These are phyloP conservation scores for Ascochyta fabae DNA, from an alignment of 2,329 filamentous ascomycete species.

Conservation along the genomic window DNA sequence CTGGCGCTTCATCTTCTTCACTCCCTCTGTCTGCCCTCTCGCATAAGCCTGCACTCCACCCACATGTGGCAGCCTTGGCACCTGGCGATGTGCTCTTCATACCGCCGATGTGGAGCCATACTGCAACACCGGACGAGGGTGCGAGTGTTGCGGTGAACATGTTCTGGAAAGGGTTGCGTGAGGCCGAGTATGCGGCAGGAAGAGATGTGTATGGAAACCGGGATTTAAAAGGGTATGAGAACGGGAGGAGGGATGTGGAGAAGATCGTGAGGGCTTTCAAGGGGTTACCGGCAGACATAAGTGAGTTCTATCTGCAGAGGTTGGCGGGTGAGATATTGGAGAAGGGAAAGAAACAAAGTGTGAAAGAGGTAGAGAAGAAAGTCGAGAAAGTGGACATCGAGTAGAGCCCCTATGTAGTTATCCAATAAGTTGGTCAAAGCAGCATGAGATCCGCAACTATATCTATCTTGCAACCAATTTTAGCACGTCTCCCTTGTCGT, in stretches of 20 bases:
- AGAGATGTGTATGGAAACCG: slow-evolving; percentile 88
- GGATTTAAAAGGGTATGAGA: slow-evolving; percentile 84
- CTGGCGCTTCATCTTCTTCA: slow-evolving; percentile 81
- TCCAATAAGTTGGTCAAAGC: too few relatives aligned
- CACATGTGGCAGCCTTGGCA: slow-evolving; percentile 69
- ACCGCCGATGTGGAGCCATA: slow-evolving; percentile 84
- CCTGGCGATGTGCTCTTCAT: slow-evolving; percentile 82
- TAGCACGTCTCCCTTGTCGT: neutral
- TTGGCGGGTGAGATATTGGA: slow-evolving; percentile 70
- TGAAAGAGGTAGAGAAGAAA: neutral
- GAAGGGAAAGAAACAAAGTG: slow-evolving; percentile 9
- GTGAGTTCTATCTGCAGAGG: slow-evolving; percentile 76
- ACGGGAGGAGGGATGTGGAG: slow-evolving; percentile 73
- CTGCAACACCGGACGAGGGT: slow-evolving; percentile 61
- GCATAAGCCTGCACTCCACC: slow-evolving; percentile 51
- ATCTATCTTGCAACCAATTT: neutral
- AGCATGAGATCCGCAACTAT: too few relatives aligned
- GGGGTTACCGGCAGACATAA: slow-evolving; percentile 68
- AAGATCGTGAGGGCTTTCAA: slow-evolving; percentile 71
- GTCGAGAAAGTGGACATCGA: neutral
- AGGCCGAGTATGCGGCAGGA: slow-evolving; percentile 72
- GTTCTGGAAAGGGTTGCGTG: slow-evolving; percentile 75
- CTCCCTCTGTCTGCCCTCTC: slow-evolving; percentile 52
- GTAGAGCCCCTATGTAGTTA: neutral
- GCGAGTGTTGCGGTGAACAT: slow-evolving; percentile 84